Base-by-base conservation (phyloP, 2,329 filamentous ascomycete species). In the Ophiostoma australiae region DNA sequence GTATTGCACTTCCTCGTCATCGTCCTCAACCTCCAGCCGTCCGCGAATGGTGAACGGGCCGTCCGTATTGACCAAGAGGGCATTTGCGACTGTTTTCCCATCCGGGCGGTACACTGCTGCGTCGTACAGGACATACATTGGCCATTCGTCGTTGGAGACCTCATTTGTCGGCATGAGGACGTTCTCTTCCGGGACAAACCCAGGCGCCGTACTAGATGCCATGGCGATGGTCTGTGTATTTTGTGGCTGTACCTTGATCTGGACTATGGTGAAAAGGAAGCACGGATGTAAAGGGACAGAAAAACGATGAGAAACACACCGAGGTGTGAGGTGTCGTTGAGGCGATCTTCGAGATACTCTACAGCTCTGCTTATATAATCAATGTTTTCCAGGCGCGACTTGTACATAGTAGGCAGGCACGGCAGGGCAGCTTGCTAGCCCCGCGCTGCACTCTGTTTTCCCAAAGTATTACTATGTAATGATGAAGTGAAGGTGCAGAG, bases 11-110 rank as follows among this genome's bases (percentile, higher is more conserved):
- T 63, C 58, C 2, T 81, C 79, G 3, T 85, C 82, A 11, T 77
- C 77, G 61, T 82, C 76, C 37, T 84, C 83, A 3, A 87, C 78
- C 69, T 87, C 81, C 20, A 92, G 80, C 55, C 80, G 80, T 17
- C 90, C 91, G 17, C 85, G 84, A 15, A 92, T 81, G 7, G 84
- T 83, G 71, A 90, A 85, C 0, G 90, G 89, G 0, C 87, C 86
- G 63, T 86, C 81, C 0, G 84, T 78, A 74, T 86, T 84, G 2
- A 89, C 87, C 67, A 86, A 78, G 4, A 93, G 82, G 5, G 90
- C 83, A 76, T 86, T 91, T 37, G 84, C 86, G 3, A 86, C 77
- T n/a, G 83, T 83, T 37, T 79, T 78, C 39, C 86, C 84, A 74
- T 88, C 82, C 67, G 80, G 82, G 68, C 81, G 80, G 73, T 86